phyloP scores from a whole-genome alignment of 2,329 filamentous ascomycete species.

The Colletotrichum lentis region DNA sequence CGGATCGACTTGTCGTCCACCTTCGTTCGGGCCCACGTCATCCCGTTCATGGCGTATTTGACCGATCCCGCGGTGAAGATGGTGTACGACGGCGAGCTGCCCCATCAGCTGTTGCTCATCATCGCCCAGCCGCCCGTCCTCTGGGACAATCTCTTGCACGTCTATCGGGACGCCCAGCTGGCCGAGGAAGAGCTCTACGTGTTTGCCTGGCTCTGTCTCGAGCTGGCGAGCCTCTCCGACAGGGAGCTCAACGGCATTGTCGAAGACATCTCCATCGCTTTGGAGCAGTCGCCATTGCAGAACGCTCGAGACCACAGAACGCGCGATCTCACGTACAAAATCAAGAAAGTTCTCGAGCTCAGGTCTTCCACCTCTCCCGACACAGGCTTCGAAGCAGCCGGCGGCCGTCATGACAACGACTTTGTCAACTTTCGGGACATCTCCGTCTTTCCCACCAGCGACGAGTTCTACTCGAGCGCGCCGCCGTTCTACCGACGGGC shows the following conservation, averaged over 20 bases:
- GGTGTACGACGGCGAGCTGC: conserved; percentile 58
- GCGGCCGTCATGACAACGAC: conserved; percentile 80
- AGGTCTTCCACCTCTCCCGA: conserved; percentile 39
- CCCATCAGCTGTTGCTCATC: conserved; percentile 55
- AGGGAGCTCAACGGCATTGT: conserved; percentile 40
- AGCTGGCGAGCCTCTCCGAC: conserved; percentile 54
- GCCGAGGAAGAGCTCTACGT: conserved; percentile 44
- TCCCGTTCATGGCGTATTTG: conserved; percentile 51
- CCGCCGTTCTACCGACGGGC: conserved; percentile 64
- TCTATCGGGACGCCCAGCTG: conserved; percentile 49
- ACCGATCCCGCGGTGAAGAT: conserved; percentile 55
- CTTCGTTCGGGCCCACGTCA: conserved; percentile 46
- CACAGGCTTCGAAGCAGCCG: conserved; percentile 51
- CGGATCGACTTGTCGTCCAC: conserved; percentile 40
- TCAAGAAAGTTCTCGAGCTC: conserved; percentile 50
- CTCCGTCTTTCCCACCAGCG: conserved; percentile 69
- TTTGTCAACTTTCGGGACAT: conserved; percentile 67
- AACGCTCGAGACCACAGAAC: conserved; percentile 41
- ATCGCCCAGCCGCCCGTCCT: conserved; percentile 62
- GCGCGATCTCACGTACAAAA: conserved; percentile 46
- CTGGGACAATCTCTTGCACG: conserved; percentile 53
- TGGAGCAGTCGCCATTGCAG: conserved; percentile 42
- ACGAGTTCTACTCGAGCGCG: conserved; percentile 66
- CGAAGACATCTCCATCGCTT: conserved; percentile 41
- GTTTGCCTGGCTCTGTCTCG: conserved; percentile 59